These are phyloP conservation scores for Pleurotus djamor DNA, from an alignment of 768 basidiomycete genomes.

Conservation along the genomic window DNA sequence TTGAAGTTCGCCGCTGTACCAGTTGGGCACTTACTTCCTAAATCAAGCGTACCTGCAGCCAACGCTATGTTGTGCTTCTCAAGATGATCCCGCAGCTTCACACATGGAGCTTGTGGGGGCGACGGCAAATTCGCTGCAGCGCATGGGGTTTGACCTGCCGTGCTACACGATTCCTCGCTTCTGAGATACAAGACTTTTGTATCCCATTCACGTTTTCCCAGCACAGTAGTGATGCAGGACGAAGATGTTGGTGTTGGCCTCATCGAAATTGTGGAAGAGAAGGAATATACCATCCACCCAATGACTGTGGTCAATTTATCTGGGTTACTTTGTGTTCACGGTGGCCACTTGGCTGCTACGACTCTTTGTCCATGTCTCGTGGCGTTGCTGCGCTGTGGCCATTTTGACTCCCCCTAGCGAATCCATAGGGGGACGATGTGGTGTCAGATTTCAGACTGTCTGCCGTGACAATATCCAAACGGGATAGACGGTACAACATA, in stretches of 20 bases:
- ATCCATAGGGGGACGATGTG: too few relatives aligned
- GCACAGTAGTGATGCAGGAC: neutral
- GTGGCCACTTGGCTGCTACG: neutral
- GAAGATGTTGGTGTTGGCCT: neutral
- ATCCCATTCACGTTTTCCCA: neutral
- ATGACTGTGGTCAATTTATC: neutral
- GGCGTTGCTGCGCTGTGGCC: neutral
- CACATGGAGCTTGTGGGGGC: neutral
- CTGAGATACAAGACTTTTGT: neutral
- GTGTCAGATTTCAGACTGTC: neutral
- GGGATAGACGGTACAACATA: too few relatives aligned
- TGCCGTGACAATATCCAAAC: too few relatives aligned
- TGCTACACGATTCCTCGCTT: neutral
- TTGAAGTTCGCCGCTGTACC: neutral
- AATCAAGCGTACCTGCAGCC: slow-evolving; percentile 40
- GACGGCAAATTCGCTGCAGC: neutral
- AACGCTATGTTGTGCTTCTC: slow-evolving; percentile 26
- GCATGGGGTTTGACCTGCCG: neutral
- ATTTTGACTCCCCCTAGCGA: too few relatives aligned
- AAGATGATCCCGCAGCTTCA: slow-evolving; percentile 11
- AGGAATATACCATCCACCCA: neutral
- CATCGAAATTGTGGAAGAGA: too few relatives aligned
- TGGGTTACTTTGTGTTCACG: neutral
- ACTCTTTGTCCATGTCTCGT: neutral
- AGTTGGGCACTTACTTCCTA: slow-evolving; percentile 33